Conservation (phyloP, 2,329 filamentous ascomycete species). For the Pseudogymnoascus sp. region DNA sequence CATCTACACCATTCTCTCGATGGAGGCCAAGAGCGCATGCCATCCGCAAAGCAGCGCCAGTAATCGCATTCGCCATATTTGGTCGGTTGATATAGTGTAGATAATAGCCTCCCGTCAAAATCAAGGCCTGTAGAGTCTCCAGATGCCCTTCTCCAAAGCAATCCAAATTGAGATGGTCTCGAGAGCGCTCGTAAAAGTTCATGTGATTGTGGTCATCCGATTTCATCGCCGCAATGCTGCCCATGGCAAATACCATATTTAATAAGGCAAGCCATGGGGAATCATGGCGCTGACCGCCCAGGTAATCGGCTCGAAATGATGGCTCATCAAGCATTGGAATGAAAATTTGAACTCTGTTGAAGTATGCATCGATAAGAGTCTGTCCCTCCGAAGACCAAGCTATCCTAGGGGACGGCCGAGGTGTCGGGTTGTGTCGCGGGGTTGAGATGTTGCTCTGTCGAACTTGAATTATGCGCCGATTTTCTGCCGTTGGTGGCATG, state of each 20-base stretch:
- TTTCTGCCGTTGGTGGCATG: conserved; percentile 23
- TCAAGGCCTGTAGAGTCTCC: conserved; percentile 64
- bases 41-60: conserved; percentile 63
- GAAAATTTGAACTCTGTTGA: conserved; percentile 62
- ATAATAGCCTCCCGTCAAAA: conserved; percentile 66
- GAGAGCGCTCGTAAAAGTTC: conserved; percentile 59
- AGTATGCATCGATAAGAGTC: conserved; percentile 65
- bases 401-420: conserved; percentile 32
- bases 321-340: conserved; percentile 66
- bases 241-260: conserved; percentile 70
- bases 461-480: conserved; percentile 18
- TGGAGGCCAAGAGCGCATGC: conserved; percentile 66
- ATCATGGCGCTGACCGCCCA: conserved; percentile 54
- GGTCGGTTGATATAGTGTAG: conserved; percentile 70
- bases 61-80: conserved; percentile 65
- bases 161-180: conserved; percentile 57
- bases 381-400: conserved; percentile 57
- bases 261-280: conserved; percentile 62
- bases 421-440: conserved; percentile 30
- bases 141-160: conserved; percentile 61
- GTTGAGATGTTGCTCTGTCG: conserved; percentile 23
- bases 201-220: conserved; percentile 56
- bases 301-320: conserved; percentile 57
- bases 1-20: conserved; percentile 44
- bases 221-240: conserved; percentile 58